Percentiles rank a stretch among this genome's conserved stretches.
These are phyloP conservation scores for sunflower (Helianthus annuus) DNA, from an alignment of 129 eudicot genomes.

Conservation along the genomic window HanXRQr2.0-SUNRISE NC_035446.2:7260683-7261182, in stretches of 20 bases:
- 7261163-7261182: constrained; percentile 46
- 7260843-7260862: constrained; percentile 96
- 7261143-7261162: constrained; percentile 35
- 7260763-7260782: no score
- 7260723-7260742: not conserved
- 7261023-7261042: not conserved
- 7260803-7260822: not conserved
- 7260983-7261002: not conserved
- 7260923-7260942: constrained; percentile 84
- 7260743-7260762: not conserved
- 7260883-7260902: constrained; percentile 72
- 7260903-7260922: constrained; percentile 64
- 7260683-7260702: not conserved
- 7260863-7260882: constrained; percentile 97
- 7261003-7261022: not conserved
- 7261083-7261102: constrained; percentile 54
- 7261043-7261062: constrained; percentile 93
- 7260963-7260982: not conserved
- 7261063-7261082: constrained; percentile 85
- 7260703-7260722: not conserved
- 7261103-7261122: constrained; percentile 71
- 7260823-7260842: not conserved
- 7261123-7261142: constrained; percentile 59
- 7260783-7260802: not conserved
- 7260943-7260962: constrained; percentile 72